phyloP scores from a whole-genome alignment of 1,139 yeast species.

The Candida glucosophila region DNA sequence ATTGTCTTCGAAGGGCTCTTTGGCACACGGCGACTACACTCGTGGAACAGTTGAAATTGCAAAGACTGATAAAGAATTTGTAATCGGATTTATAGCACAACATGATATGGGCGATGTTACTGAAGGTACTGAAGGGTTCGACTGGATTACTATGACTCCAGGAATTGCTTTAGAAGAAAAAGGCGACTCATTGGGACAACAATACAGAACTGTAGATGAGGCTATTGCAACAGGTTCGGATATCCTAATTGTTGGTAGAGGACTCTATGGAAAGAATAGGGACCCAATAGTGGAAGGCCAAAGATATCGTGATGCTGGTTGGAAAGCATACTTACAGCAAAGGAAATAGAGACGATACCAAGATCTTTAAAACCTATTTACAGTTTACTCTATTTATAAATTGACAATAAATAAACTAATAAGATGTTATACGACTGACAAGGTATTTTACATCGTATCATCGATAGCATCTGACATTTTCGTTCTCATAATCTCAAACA shows the following conservation, averaged over 20 bases:
- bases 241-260: conserved; percentile 94
- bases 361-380: too few species aligned
- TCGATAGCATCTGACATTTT: conserved; percentile 26
- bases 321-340: conserved; percentile 74
- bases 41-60: conserved; percentile 84
- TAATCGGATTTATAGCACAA: conserved; percentile 95
- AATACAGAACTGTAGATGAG: conserved; percentile 84
- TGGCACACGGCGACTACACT: conserved; percentile 91
- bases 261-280: conserved; percentile 91
- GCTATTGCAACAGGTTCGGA: conserved; percentile 83
- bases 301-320: conserved; percentile 87
- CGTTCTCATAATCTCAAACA: conserved; percentile 75
- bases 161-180: conserved; percentile 97
- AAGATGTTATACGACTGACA: too few species aligned
- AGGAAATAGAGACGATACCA: too few species aligned
- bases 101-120: conserved; percentile 74
- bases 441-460: too few species aligned
- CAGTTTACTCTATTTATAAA: too few species aligned
- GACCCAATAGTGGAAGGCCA: conserved; percentile 82
- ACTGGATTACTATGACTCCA: conserved; percentile 95
- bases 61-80: conserved; percentile 76
- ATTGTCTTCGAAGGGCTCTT: conserved; percentile 83
- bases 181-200: conserved; percentile 97
- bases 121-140: conserved; percentile 83
- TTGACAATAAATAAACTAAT: too few species aligned